A percentile compares a stretch with the other conserved stretches of the same genome.
Evolutionary conservation across 2,329 filamentous ascomycete genomes (phyloP).

Genomic region (Monosporascus sp.): DNA sequence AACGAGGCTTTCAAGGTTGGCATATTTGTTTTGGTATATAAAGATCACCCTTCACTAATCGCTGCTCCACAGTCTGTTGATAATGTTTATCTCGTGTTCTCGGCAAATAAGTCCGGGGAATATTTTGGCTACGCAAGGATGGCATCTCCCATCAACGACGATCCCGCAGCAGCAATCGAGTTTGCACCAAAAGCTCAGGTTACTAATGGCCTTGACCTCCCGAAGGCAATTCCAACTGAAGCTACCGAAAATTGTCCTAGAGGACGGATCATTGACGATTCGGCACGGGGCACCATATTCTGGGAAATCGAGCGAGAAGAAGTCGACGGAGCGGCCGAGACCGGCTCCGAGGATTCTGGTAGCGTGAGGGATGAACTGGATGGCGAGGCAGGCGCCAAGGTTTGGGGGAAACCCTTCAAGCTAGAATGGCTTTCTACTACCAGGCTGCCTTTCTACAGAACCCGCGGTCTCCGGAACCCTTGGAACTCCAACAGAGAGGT

Average conservation of each 20-base stretch:
- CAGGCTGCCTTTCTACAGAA: conserved; percentile 81
- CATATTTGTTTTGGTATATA: conserved; percentile 1
- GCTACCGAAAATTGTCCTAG: conserved; percentile 73
- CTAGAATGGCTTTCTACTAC: conserved; percentile 86
- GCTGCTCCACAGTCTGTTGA: conserved; percentile 58
- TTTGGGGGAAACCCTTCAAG: conserved; percentile 87
- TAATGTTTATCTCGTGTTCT: conserved; percentile 88
- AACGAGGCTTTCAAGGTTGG: conserved; percentile 77
- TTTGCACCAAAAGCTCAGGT: conserved; percentile 62
- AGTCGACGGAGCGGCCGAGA: conserved; percentile 29
- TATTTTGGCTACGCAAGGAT: conserved; percentile 95
- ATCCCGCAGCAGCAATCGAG: conserved; percentile 63
- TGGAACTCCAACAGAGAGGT: conserved; percentile 96
- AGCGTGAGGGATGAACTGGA: conserved; percentile 28
- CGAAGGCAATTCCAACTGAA: conserved; percentile 74
- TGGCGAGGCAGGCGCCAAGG: conserved; percentile 49
- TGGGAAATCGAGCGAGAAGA: conserved; percentile 78
- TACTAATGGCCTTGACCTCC: conserved; percentile 57
- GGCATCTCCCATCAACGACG: conserved; percentile 76
- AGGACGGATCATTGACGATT: conserved; percentile 88
- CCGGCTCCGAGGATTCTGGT: conserved; percentile 24
- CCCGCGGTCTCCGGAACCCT: conserved; percentile 79
- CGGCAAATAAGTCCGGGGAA: conserved; percentile 94
- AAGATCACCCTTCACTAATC: conserved; percentile 4
- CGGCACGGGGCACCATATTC: conserved; percentile 89